Base-by-base conservation (phyloP, 345 rosid species). In the Pseudoturritis turrita region DNA sequence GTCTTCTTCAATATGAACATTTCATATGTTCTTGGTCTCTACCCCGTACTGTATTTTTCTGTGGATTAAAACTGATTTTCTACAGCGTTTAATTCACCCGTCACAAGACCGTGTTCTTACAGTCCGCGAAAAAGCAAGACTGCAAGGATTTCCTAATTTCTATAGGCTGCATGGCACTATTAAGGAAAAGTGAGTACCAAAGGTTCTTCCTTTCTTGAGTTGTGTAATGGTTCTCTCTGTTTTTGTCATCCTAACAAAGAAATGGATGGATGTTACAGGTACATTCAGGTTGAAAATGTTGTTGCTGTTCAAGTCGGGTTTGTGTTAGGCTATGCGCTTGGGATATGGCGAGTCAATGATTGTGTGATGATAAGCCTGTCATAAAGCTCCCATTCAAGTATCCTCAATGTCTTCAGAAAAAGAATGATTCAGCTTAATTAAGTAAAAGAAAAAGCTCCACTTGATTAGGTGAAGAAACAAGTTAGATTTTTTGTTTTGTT, bases 71-170 rank as follows among this genome's bases (percentile, higher is more conserved):
- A 31, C 18, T 6, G 5, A 33, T 7, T 45, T 53, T 59, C 26
- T 18, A 17, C 13, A 71, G 85, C 5, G 10, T 8, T 0, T 82
- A 6, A 18, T 79, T 26, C 78, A 82, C 33, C 80, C 80, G 9
- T 7, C 2, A 1, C 83, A 80, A 77, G 66, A 78, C 55, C 65
- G 79, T 25, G 83, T 72, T 14, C 71, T 80, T 3, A 71, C 80
- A 25, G 66, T 77, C 23, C 65, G 80, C 2, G 83, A 77, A 55
- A 80, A 68, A 46, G 82, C 83, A 67, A 71, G 82, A 56, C 22
- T 80, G 10, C 83, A 77, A 72, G 78, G 86, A 1, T 80, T 82
- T 40, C 83, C 80, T 0, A 77, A 72, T 35, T 75, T 65, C 36
- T 80, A 80, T 39, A 52, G 47, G 40, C 70, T 82, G 9, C 33